Percentiles rank a stretch among this genome's conserved stretches.
phyloP scores from a whole-genome alignment of 192 early-diverging fungal species.

The Mortierella hygrophila region DNA sequence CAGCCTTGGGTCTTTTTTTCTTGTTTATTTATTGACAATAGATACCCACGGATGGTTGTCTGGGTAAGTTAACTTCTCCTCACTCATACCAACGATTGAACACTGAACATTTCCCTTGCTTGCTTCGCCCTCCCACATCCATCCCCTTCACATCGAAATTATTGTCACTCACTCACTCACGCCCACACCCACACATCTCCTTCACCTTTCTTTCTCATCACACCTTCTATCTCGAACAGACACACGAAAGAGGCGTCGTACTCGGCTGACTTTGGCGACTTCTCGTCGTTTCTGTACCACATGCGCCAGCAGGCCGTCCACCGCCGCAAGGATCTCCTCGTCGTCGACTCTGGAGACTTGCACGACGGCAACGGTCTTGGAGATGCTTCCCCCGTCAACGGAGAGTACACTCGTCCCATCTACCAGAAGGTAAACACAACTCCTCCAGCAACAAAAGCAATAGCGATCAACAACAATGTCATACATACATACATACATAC shows the following conservation, averaged over 20 bases:
- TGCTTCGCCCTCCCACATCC: neutral
- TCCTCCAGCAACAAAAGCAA: too few relatives aligned
- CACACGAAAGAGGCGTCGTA: constrained; percentile 52
- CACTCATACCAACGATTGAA: neutral
- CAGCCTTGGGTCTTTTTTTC: neutral
- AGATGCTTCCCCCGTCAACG: constrained; percentile 50
- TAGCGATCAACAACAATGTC: too few relatives aligned
- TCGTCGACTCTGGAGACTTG: constrained; percentile 64
- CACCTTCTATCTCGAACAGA: neutral
- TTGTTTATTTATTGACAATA: neutral
- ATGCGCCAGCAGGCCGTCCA: constrained; percentile 62
- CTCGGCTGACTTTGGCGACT: constrained; percentile 67
- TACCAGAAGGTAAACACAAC: constrained; percentile 36
- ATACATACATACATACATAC: neutral
- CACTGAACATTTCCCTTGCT: neutral
- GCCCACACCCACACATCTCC: neutral
- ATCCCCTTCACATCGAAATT: neutral
- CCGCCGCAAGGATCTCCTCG: constrained; percentile 63
- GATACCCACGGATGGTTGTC: constrained; percentile 48
- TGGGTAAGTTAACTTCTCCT: constrained; percentile 19
- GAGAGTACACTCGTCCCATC: constrained; percentile 52
- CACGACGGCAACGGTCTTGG: constrained; percentile 58
- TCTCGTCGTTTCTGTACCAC: constrained; percentile 62
- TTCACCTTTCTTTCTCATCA: neutral
- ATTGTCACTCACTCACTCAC: too few relatives aligned